These are phyloP conservation scores for Vigna hirtella DNA, from an alignment of 306 rosid species.

Conservation along the genomic window DNA sequence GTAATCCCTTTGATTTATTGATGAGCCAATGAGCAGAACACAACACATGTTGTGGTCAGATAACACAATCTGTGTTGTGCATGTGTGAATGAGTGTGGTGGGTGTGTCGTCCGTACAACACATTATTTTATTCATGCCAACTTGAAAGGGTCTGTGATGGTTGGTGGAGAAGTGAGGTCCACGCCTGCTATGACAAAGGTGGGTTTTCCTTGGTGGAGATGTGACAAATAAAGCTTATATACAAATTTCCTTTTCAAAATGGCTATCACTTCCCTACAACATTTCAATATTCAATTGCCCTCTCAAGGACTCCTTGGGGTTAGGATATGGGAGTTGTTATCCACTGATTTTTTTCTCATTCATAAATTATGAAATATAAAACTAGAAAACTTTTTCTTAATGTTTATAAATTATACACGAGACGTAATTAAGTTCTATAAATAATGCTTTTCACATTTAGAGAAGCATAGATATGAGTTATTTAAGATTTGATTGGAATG, in stretches of 20 bases:
- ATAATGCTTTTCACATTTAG: too few relatives aligned
- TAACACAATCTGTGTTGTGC: conserved; percentile 27
- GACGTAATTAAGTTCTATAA: too few relatives aligned
- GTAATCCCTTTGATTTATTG: conserved; percentile 27
- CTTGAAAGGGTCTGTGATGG: conserved; percentile 49
- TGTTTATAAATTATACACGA: too few relatives aligned
- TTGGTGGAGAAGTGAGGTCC: conserved; percentile 79
- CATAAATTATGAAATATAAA: not conserved
- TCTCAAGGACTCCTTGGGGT: conserved; percentile 26
- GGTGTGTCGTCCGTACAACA: conserved; percentile 45
- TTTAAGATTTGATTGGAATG: too few relatives aligned
- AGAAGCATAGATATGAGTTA: not conserved
- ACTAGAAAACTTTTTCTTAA: too few relatives aligned
- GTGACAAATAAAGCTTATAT: conserved; percentile 47
- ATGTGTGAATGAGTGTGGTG: conserved; percentile 41
- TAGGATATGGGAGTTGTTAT: conserved; percentile 27
- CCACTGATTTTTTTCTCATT: not conserved
- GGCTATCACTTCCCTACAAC: not conserved
- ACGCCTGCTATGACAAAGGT: conserved; percentile 49
- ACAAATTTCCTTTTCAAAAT: conserved; percentile 37
- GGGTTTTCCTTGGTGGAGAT: conserved; percentile 61
- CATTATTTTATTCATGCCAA: conserved; percentile 34
- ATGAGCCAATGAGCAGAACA: conserved; percentile 43
- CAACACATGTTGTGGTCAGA: conserved; percentile 26
- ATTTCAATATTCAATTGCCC: conserved; percentile 45